A percentile compares a stretch with the other conserved stretches of the same genome.
Conservation (phyloP, 208 protist genomes). For the Angomonas ambiguus region DNA sequence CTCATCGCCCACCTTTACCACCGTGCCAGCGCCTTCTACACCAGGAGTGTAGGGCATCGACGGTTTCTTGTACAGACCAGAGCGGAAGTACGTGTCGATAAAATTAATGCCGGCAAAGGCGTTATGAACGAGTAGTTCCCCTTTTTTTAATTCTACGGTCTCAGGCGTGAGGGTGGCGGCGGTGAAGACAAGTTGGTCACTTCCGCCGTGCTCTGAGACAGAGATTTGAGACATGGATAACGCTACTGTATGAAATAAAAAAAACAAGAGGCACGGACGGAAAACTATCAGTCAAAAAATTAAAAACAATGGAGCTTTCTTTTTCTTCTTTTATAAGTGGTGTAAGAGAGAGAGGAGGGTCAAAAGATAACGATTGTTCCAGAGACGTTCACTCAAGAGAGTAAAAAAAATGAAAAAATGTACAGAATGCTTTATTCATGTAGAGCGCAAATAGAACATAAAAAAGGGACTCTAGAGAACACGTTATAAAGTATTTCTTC, state of each 20-base stretch:
- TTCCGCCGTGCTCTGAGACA: slow-evolving; percentile 29
- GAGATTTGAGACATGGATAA: slow-evolving; percentile 30
- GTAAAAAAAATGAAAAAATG: too few species aligned
- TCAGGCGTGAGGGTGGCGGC: slow-evolving; percentile 11
- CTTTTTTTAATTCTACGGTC: slow-evolving; percentile 2
- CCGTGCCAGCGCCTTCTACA: slow-evolving; percentile 65
- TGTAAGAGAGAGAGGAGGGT: too few species aligned
- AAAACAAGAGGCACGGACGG: too few species aligned
- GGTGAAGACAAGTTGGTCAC: slow-evolving; percentile 18
- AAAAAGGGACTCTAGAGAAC: too few species aligned
- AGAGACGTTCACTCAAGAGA: too few species aligned
- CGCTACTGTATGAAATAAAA: too few species aligned
- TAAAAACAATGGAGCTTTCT: too few species aligned
- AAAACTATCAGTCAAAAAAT: too few species aligned
- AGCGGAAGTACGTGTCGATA: slow-evolving; percentile 90
- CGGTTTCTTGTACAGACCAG: slow-evolving; percentile 71
- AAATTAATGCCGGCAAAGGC: slow-evolving; percentile 87
- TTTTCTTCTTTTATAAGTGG: too few species aligned
- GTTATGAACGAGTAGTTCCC: slow-evolving; percentile 49
- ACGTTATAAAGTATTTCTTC: not conserved
- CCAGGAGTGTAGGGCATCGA: slow-evolving; percentile 68
- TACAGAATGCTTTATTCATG: too few species aligned
- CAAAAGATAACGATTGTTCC: too few species aligned
- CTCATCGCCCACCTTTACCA: slow-evolving; percentile 33
- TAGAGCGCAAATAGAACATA: too few species aligned